A percentile compares a stretch with the other conserved stretches of the same genome.
phyloP scores from a whole-genome alignment of 164 flowering plant genomes.

The Saururus chinensis region DNA sequence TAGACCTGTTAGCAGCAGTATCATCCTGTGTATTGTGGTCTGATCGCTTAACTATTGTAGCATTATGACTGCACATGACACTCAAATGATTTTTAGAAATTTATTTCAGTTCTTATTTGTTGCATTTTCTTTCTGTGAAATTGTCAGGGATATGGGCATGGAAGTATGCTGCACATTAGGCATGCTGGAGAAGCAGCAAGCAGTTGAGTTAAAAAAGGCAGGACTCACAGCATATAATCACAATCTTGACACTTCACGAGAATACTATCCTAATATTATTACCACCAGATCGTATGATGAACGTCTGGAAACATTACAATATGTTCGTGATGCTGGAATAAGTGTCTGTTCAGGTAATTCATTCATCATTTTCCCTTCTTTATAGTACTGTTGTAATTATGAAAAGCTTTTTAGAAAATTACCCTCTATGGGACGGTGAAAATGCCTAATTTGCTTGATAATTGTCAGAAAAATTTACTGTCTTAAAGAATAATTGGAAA shows the following conservation, averaged over 20 bases:
- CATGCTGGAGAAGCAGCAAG: slow-evolving; percentile 97
- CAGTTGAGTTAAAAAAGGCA: slow-evolving; percentile 80
- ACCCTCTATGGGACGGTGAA: too few species aligned
- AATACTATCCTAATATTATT: slow-evolving; percentile 85
- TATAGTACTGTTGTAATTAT: background rate
- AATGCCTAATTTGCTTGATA: too few species aligned
- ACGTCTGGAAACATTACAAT: slow-evolving; percentile 67
- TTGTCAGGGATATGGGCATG: slow-evolving; percentile 87
- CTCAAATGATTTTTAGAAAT: too few species aligned
- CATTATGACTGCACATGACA: too few species aligned
- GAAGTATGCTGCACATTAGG: slow-evolving; percentile 99
- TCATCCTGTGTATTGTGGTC: too few species aligned
- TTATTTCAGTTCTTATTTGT: background rate
- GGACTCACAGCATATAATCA: slow-evolving; percentile 98
- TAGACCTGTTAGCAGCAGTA: too few species aligned
- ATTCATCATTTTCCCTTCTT: background rate
- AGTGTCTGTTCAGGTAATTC: slow-evolving; percentile 88
- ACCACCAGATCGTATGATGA: slow-evolving; percentile 95
- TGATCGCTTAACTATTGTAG: too few species aligned
- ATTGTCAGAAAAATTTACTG: too few species aligned
- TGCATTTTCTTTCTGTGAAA: background rate
- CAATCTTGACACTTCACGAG: slow-evolving; percentile 97
- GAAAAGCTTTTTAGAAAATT: too few species aligned
- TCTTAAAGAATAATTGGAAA: too few species aligned
- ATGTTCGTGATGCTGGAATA: slow-evolving; percentile 96